phyloP scores from a whole-genome alignment of 768 basidiomycete genomes.

The Astraeus odoratus region DNA sequence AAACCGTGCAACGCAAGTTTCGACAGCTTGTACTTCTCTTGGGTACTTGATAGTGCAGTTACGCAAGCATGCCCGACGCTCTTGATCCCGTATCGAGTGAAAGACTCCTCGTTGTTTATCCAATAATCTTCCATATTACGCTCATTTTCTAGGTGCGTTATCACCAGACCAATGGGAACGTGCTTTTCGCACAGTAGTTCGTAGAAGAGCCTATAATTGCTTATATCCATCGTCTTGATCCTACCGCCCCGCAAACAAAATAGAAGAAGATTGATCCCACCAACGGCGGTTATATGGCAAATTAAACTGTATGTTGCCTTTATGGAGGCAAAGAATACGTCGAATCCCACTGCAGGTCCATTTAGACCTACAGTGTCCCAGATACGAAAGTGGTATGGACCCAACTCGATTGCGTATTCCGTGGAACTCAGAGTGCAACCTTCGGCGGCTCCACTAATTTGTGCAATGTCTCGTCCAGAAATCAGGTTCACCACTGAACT shows the following conservation, averaged over 20 bases:
- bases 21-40: neutral
- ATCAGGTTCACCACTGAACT: neutral
- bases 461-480: neutral
- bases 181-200: constrained; percentile 7
- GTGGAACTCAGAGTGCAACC: constrained; percentile 22
- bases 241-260: constrained; percentile 9
- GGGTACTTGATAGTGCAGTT: neutral
- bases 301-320: neutral
- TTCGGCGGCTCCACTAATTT: constrained; percentile 6
- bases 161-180: neutral
- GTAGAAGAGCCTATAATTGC: constrained; percentile 6
- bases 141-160: constrained; percentile 16
- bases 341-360: neutral
- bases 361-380: constrained; percentile 16
- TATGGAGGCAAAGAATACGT: neutral
- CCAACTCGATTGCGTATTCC: neutral
- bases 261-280: constrained; percentile 10
- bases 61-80: neutral
- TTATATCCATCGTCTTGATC: neutral
- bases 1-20: neutral
- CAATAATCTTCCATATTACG: constrained; percentile 26
- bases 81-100: neutral
- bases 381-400: constrained; percentile 5
- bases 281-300: neutral
- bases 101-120: constrained; percentile 1